Percentiles rank a stretch among this genome's conserved stretches.
phyloP scores from a whole-genome alignment of 108 stramenopile genomes.

The Aurantiochytrium sp. region DNA sequence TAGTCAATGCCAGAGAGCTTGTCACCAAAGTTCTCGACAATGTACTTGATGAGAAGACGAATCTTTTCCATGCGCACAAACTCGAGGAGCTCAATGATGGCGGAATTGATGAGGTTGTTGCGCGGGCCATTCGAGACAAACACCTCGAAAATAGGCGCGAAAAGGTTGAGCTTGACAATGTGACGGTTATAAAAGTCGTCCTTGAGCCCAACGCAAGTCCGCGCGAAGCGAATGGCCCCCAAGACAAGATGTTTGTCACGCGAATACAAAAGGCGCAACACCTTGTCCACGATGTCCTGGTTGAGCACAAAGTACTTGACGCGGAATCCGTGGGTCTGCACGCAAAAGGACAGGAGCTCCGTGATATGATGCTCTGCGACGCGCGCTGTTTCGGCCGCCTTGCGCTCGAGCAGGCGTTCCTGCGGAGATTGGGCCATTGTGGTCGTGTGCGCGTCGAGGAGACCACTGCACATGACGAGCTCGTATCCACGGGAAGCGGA shows the following conservation, averaged over 20 bases:
- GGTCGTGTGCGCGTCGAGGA: not conserved
- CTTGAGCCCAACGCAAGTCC: constrained; percentile 45
- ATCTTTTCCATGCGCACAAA: constrained; percentile 30
- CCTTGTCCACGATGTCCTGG: constrained; percentile 33
- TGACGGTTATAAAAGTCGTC: constrained; percentile 52
- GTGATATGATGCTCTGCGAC: constrained; percentile 19
- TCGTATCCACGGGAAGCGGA: not conserved
- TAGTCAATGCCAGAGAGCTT: not conserved
- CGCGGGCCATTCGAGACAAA: constrained; percentile 19
- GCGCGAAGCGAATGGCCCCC: constrained; percentile 39
- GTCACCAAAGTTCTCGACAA: not conserved
- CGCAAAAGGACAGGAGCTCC: constrained; percentile 42
- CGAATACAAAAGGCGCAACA: constrained; percentile 29
- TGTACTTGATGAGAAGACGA: constrained; percentile 27
- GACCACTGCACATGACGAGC: not conserved
- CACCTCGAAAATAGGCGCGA: constrained; percentile 32
- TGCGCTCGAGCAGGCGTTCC: not conserved
- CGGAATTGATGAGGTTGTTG: constrained; percentile 39
- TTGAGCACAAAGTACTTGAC: constrained; percentile 50
- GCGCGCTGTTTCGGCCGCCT: not conserved
- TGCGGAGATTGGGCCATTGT: not conserved
- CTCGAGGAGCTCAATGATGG: constrained; percentile 43
- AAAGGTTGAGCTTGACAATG: constrained; percentile 37
- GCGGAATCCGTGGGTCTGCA: constrained; percentile 42
- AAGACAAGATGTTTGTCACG: constrained; percentile 36